Conservation (phyloP, 176 grass and related monocot species). For the Bolboschoenus planiculmis region DNA sequence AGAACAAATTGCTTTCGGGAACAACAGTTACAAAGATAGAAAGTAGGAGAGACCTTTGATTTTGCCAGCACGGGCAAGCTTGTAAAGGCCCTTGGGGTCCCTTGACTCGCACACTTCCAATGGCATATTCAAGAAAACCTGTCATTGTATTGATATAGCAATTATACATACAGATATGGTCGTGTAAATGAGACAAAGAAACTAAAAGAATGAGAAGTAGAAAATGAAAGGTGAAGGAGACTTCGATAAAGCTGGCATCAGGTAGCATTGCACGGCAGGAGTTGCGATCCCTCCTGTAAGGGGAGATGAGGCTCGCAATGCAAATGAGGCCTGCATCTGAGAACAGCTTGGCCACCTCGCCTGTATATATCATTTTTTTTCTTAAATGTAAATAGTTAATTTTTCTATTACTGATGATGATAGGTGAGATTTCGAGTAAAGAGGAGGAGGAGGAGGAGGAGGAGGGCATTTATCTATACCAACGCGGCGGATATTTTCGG, state of each 20-base stretch:
- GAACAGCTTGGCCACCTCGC: slow-evolving; percentile 95
- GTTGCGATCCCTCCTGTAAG: slow-evolving; percentile 71
- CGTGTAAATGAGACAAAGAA: neutral
- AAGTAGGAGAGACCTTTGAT: slow-evolving; percentile 58
- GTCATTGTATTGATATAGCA: neutral
- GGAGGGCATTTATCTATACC: slow-evolving; percentile 23
- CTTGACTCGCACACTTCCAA: slow-evolving; percentile 88
- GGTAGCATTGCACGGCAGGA: slow-evolving; percentile 67
- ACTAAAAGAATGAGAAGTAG: neutral
- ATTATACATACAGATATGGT: neutral
- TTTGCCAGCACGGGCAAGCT: slow-evolving; percentile 91
- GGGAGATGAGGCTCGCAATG: slow-evolving; percentile 97
- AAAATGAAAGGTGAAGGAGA: slow-evolving; percentile 18
- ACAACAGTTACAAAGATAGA: neutral
- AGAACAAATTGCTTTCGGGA: neutral
- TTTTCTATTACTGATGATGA: too few species aligned
- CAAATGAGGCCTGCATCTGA: slow-evolving; percentile 87
- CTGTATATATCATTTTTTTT: slow-evolving; percentile 13
- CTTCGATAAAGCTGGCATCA: slow-evolving; percentile 82
- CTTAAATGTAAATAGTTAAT: too few species aligned
- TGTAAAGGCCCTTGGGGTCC: slow-evolving; percentile 97
- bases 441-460: neutral
- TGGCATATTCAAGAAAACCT: slow-evolving; percentile 99
- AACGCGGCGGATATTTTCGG: slow-evolving; percentile 90
- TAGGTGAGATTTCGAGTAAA: too few species aligned